Evolutionary conservation across 75 land plant species (phyloP).

Genomic region (Pinus taeda): DNA sequence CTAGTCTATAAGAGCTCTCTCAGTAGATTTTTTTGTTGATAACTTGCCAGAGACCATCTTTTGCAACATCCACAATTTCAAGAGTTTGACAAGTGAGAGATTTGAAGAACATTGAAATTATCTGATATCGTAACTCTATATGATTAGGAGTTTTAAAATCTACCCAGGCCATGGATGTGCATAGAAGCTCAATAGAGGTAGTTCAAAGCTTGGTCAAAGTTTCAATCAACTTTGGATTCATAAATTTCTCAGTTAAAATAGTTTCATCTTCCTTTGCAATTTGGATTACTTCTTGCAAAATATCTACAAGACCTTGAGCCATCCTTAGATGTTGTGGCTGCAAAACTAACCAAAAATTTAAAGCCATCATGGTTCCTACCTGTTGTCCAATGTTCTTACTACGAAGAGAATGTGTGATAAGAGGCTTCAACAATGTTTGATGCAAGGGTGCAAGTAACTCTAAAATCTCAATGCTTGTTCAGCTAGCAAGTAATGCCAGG

Average conservation of each 20-base stretch:
- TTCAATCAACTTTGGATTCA: slow-evolving; percentile 91
- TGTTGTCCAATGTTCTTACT: slow-evolving; percentile 92
- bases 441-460: slow-evolving; percentile 89
- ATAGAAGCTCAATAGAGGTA: slow-evolving; percentile 94
- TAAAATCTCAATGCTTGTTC: slow-evolving; percentile 98
- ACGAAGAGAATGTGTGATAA: slow-evolving; percentile 74
- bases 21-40: slow-evolving; percentile 94
- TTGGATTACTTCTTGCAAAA: slow-evolving; percentile 93
- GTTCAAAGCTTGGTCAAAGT: slow-evolving; percentile 89
- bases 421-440: slow-evolving; percentile 87
- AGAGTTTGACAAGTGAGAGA: slow-evolving; percentile 94
- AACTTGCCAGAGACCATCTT: slow-evolving; percentile 93
- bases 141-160: slow-evolving; percentile 83
- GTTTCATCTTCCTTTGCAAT: slow-evolving; percentile 96
- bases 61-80: slow-evolving; percentile 97
- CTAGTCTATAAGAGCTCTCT: slow-evolving; percentile 97
- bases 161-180: slow-evolving; percentile 99
- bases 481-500: slow-evolving; percentile 88
- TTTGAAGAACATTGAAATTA: slow-evolving; percentile 98
- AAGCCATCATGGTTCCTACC: slow-evolving; percentile 97
- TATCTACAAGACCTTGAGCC: slow-evolving; percentile 74
- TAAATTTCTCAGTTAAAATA: slow-evolving; percentile 74
- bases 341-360: slow-evolving; percentile 90
- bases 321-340: slow-evolving; percentile 94
- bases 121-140: slow-evolving; percentile 83